Conservation (phyloP, 306 rosid species). For the Heteromeles arbutifolia region DNA sequence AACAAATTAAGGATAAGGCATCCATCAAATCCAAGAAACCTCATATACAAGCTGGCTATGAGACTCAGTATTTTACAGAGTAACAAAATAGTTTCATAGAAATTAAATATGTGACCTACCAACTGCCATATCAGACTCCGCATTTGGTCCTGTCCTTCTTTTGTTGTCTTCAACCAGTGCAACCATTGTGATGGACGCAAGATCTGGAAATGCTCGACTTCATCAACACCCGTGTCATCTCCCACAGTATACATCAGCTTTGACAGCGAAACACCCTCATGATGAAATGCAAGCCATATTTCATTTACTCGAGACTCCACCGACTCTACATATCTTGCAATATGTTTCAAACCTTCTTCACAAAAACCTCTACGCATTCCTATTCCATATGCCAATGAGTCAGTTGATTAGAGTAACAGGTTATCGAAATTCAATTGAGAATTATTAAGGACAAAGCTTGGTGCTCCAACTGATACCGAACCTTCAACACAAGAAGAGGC, state of each 20-base stretch:
- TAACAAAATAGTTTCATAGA: background rate
- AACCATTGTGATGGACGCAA: conserved; percentile 90
- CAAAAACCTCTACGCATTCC: conserved; percentile 21
- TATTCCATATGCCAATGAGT: conserved; percentile 14
- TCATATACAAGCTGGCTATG: background rate
- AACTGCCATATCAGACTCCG: conserved; percentile 79
- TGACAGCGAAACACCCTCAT: conserved; percentile 77
- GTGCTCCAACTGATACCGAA: conserved; percentile 36
- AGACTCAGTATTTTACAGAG: background rate
- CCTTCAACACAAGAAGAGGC: conserved; percentile 62
- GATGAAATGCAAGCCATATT: conserved; percentile 37
- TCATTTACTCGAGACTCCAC: conserved; percentile 85
- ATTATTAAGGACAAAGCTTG: conserved; percentile 40
- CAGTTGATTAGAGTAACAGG: conserved; percentile 19
- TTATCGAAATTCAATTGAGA: conserved; percentile 30
- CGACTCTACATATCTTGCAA: conserved; percentile 90
- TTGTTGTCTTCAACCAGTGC: conserved; percentile 96
- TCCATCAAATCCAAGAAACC: no score
- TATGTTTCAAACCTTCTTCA: conserved; percentile 90
- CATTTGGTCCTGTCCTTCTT: conserved; percentile 86
- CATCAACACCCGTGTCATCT: conserved; percentile 38
- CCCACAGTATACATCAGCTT: conserved; percentile 73
- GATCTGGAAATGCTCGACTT: conserved; percentile 51
- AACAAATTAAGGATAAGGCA: no score
- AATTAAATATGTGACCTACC: conserved; percentile 38